phyloP scores from a whole-genome alignment of 257 asterid genomes.

The Gentiana macrophylla region DNA sequence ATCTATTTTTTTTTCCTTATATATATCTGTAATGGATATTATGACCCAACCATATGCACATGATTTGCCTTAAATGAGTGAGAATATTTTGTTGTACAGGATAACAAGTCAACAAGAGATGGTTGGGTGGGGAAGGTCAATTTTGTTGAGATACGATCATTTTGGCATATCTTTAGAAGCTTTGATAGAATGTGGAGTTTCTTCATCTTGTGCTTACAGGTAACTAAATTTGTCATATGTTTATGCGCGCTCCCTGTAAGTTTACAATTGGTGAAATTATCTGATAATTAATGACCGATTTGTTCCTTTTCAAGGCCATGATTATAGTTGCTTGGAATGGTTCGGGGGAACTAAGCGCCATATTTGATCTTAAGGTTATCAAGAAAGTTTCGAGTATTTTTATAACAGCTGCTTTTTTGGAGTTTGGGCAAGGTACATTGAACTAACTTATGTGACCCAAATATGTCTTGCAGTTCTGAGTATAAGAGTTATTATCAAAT shows the following conservation, averaged over 20 bases:
- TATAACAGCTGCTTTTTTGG: conserved; percentile 85
- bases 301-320: conserved; percentile 60
- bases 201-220: conserved; percentile 95
- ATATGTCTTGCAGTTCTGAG: not conserved
- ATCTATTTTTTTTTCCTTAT: not conserved
- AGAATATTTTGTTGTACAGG: conserved; percentile 22
- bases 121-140: conserved; percentile 95
- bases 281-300: conserved; percentile 17
- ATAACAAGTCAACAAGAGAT: conserved; percentile 42
- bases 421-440: conserved; percentile 83
- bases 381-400: conserved; percentile 84
- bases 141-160: conserved; percentile 93
- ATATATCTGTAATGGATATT: too few species aligned
- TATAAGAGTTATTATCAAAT: too few species aligned
- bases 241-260: conserved; percentile 4
- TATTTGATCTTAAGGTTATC: conserved; percentile 48
- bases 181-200: conserved; percentile 97
- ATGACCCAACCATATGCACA: too few species aligned
- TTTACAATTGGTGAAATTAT: conserved; percentile 1
- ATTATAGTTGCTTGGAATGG: conserved; percentile 93
- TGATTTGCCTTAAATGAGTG: conserved; percentile 1
- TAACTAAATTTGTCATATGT: conserved; percentile 15
- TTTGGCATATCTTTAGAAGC: conserved; percentile 89
- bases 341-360: conserved; percentile 45
- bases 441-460: conserved; percentile 1